Base-by-base conservation (phyloP, 371 early-diverging fungal genomes). In the Smittium culicis region DNA sequence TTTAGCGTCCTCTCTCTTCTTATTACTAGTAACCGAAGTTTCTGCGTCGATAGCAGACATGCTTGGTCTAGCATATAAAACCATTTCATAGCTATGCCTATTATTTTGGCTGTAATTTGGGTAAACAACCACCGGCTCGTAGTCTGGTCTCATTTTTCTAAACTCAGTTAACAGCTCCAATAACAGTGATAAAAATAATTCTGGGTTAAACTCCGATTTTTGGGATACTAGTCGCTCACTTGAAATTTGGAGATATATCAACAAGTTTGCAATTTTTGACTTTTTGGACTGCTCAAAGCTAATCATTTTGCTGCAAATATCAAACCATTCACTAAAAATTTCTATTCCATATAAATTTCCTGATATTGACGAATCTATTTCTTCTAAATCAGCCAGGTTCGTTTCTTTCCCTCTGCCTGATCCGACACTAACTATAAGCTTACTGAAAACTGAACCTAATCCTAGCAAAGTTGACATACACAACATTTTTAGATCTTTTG, bases 101-200 rank as follows among this genome's bases (percentile, higher is more conserved):
- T n/a, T 64, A 64, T 28, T 73, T 73, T 17, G 33, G 66, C 32
- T 25, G 70, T 75, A 55, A 69, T 61, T 14, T 64, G 70, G 27
- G 73, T 67, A 14, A 71, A 62, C 32, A 34, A 62, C 35, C 8
- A 64, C 32, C 2, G 65, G 75, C n/a, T 70, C 72, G 62, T 77
- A 77, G 68, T 76, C 75, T 1, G 78, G 78, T 24, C 78, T 69
- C 27, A 74, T 74, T 68, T 76, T 76, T 57, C 78, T 74, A 45
- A 68, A 74, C 67, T 77, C 78, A 31, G 78, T 77, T 54, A 77
- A 66, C 35, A 77, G 71, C 60, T 76, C 78, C 20, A 71, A 60
- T n/a, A 72, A 67, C 70, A 74, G 66, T 24, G 66, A 67, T 55
- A 77, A 57, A 35, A 73, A 75, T 54, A 77, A 57, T 69, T 77